These are phyloP conservation scores for Termitomyces sp. DNA, from an alignment of 768 basidiomycete genomes.

Conservation along the genomic window DNA sequence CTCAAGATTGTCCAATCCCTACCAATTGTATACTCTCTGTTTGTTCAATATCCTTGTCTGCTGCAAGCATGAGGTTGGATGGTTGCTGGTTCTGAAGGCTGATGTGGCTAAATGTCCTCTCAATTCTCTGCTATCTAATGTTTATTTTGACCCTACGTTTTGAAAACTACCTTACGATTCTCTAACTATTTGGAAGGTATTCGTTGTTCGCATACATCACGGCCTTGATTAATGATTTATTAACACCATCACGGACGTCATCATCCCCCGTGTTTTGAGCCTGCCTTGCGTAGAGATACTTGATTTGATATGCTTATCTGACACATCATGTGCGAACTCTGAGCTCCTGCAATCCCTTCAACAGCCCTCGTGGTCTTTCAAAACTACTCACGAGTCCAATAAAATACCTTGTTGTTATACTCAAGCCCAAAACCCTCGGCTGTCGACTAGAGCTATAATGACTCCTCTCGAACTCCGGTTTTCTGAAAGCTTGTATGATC, in stretches of 20 bases:
- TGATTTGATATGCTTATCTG: neutral
- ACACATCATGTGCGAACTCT: neutral
- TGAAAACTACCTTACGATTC: neutral
- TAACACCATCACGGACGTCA: neutral
- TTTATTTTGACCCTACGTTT: neutral
- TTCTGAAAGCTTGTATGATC: neutral
- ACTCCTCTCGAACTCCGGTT: slow-evolving; percentile 1
- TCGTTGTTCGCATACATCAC: neutral
- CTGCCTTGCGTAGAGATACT: neutral
- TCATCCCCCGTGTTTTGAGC: neutral
- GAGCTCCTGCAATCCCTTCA: neutral
- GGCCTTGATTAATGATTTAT: neutral
- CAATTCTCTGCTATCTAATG: neutral
- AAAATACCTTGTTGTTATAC: neutral
- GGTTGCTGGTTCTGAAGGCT: neutral
- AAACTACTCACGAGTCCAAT: neutral
- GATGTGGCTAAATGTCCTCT: neutral
- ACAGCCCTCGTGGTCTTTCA: neutral
- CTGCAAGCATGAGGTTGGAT: neutral
- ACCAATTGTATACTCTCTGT: neutral
- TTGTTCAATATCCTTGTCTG: neutral
- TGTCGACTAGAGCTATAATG: neutral
- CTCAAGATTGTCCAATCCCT: neutral
- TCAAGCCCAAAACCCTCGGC: neutral
- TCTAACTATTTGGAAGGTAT: neutral